Base-by-base conservation (phyloP, 371 early-diverging fungal genomes). In the Haplosporangium sp. region DNA sequence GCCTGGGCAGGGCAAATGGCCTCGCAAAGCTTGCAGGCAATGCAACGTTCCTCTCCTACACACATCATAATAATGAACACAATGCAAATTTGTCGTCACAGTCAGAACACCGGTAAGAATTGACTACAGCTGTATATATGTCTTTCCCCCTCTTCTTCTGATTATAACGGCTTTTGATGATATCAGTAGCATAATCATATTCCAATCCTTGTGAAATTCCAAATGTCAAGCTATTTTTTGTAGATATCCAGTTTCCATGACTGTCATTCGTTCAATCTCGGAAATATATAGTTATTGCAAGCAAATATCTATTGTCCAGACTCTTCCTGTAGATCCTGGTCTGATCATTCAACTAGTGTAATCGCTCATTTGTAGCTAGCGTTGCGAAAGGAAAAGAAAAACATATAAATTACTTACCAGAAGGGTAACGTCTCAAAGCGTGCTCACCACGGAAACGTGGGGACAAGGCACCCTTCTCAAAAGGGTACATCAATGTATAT, bases 1-100 rank as follows among this genome's bases (percentile, higher is more conserved):
- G 99, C 99, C 86, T 97, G 97, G 17, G 98, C 99, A 27, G 99
- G 98, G 85, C 99, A 98, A 61, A 98, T 93, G 83, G 97, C 99
- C 82, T 98, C 98, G 82, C 99, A 98, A 57, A 98, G 87, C 83
- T 98, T 98, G 87, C 99, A 98, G 34, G 98, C 96, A 89, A 98
- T 98, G 85, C 97, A 98, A 56, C 98, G 94, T 86, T 98, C 98
- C 84, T 98, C 98, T 74, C 98, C 97, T 94, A 78, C 39, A 27
- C 27, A 27, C 27, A 70, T 64, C 58, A 55, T 50, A 57, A 37
- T 27, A 61, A 40, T 57, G 50, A n/a, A 45, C 27, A 27, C 15
- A 37, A 61, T 10, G 62, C 1, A n/a, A 59, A 9, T 5, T 4
- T 17, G n/a, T 27, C 42, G 34, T 39, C 55, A 44, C 58, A 52